These are phyloP conservation scores for Penicillium hesseltinei DNA, from an alignment of 2,329 filamentous ascomycete genomes.

Conservation along the genomic window DNA sequence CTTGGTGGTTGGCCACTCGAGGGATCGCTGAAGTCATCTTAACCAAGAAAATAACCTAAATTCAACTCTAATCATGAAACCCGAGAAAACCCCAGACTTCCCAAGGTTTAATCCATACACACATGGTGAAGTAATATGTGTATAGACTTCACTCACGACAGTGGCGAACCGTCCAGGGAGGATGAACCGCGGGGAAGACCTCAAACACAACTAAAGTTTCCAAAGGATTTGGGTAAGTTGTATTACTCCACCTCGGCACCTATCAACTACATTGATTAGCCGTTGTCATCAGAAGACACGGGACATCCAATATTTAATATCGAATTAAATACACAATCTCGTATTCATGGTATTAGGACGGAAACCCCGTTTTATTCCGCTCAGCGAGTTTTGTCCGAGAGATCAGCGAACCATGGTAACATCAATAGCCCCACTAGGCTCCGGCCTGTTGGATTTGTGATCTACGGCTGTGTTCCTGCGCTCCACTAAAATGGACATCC, in stretches of 20 bases:
- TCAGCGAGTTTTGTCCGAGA: slow-evolving; percentile 26
- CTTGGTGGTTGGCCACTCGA: neutral
- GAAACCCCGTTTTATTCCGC: neutral
- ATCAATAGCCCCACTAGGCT: slow-evolving; percentile 1
- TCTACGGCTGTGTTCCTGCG: neutral
- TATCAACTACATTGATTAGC: neutral
- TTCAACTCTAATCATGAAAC: neutral
- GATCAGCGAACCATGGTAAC: slow-evolving; percentile 20
- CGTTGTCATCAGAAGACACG: neutral
- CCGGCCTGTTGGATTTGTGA: slow-evolving; percentile 1
- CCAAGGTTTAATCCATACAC: neutral
- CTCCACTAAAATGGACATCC: neutral
- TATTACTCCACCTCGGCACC: neutral
- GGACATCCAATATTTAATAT: neutral
- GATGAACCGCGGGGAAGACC: neutral
- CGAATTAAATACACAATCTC: neutral
- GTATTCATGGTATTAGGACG: neutral
- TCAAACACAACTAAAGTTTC: neutral
- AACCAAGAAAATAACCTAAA: neutral
- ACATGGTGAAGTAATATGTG: neutral
- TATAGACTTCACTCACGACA: neutral
- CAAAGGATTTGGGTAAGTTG: neutral
- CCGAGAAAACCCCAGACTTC: neutral
- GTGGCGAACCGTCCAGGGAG: slow-evolving; percentile 2
- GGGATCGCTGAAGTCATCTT: neutral